These are phyloP conservation scores for Colletotrichum navitas DNA, from an alignment of 2,329 filamentous ascomycete species.

Conservation along the genomic window DNA sequence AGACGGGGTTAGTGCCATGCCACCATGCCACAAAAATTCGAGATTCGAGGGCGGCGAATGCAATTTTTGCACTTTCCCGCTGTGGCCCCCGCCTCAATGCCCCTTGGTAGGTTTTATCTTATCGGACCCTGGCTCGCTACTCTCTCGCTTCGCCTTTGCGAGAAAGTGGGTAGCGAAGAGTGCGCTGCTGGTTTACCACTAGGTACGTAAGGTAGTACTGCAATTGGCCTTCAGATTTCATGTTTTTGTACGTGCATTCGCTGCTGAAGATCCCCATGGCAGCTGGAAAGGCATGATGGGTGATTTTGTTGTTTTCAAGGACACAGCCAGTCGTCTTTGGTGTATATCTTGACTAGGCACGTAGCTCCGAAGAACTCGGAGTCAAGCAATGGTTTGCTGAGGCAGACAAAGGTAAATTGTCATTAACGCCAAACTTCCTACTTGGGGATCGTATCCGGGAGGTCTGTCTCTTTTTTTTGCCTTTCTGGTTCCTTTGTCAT, in stretches of 20 bases:
- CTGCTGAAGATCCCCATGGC: not conserved
- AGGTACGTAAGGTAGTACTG: not conserved
- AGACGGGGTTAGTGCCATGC: slow-evolving; percentile 31
- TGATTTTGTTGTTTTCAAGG: slow-evolving; percentile 4
- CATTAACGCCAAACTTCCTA: not conserved
- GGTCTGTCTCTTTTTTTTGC: not conserved
- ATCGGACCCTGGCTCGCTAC: slow-evolving; percentile 29
- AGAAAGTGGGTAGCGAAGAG: not conserved
- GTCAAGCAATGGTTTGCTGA: slow-evolving; percentile 21
- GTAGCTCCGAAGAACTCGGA: not conserved
- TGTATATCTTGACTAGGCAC: not conserved
- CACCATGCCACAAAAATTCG: slow-evolving; percentile 39
- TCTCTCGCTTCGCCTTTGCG: slow-evolving; percentile 20
- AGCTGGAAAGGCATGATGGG: slow-evolving; percentile 8
- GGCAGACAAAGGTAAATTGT: not conserved
- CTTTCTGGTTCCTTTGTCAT: not conserved
- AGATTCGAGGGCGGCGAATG: slow-evolving; percentile 33
- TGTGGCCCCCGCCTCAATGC: slow-evolving; percentile 4
- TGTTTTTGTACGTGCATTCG: not conserved
- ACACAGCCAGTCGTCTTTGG: not conserved
- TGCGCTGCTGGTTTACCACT: not conserved
- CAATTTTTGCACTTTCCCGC: slow-evolving; percentile 35
- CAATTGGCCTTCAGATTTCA: no score
- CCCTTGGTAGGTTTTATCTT: slow-evolving; percentile 34
- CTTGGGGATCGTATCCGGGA: not conserved